Conservation (phyloP, 2,329 filamentous ascomycete genomes). For the Aspergillus aculeatinus region DNA sequence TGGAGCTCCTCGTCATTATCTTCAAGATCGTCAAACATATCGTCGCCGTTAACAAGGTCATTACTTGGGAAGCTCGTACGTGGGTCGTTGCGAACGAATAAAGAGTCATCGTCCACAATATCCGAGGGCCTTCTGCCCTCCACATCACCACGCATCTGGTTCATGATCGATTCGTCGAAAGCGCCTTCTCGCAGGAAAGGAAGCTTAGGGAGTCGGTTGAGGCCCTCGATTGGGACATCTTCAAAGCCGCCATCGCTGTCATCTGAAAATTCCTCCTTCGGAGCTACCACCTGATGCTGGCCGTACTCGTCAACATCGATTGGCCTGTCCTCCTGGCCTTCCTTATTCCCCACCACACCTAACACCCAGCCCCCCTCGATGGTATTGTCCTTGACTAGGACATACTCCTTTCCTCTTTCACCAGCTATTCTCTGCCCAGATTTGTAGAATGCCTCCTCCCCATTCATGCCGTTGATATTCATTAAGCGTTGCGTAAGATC, state of each 20-base stretch:
- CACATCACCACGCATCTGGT: slow-evolving; percentile 18
- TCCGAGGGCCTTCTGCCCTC: slow-evolving; percentile 9
- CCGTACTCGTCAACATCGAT: slow-evolving; percentile 80
- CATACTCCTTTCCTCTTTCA: slow-evolving; percentile 89
- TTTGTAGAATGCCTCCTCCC: slow-evolving; percentile 67
- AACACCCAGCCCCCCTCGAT: slow-evolving; percentile 95
- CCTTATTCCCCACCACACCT: slow-evolving; percentile 84
- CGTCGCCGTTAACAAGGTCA: slow-evolving; percentile 43
- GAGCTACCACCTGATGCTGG: slow-evolving; percentile 50
- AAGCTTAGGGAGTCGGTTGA: slow-evolving; percentile 76
- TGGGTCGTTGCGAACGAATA: slow-evolving; percentile 56
- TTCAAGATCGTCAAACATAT: slow-evolving; percentile 55
- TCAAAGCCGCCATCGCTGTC: slow-evolving; percentile 78
- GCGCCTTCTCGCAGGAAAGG: slow-evolving; percentile 40
- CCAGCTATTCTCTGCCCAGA: slow-evolving; percentile 58
- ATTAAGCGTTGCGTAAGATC: slow-evolving; percentile 92
- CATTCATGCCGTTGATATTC: slow-evolving; percentile 88
- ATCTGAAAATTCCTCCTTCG: slow-evolving; percentile 60
- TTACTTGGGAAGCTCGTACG: slow-evolving; percentile 28
- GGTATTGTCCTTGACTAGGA: slow-evolving; percentile 91
- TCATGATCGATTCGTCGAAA: slow-evolving; percentile 38
- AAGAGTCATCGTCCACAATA: slow-evolving; percentile 44
- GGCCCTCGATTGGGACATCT: slow-evolving; percentile 84
- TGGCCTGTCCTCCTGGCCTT: slow-evolving; percentile 79
- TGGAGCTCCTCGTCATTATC: slow-evolving; percentile 72